Base-by-base conservation (phyloP, 441 rosid species). In the Adansonia rubrostipa region DNA sequence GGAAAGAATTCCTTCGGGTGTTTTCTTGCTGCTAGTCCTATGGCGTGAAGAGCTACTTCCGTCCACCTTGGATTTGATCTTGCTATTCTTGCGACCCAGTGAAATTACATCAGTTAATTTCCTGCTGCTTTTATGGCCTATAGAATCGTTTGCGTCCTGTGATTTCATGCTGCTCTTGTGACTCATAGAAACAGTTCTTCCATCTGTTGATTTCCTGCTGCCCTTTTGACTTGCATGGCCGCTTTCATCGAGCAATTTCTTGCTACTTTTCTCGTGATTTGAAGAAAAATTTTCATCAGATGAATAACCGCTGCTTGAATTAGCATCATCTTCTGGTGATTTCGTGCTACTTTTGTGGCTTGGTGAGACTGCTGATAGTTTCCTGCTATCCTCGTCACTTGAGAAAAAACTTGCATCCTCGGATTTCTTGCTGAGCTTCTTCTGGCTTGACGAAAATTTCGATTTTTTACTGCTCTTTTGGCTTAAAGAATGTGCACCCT, bases 121-220 rank as follows among this genome's bases (percentile, higher is more conserved):
- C 2, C 40, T 72, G 72, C 90, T 86, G 84, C 82, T 79, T 40
- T 61, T 47, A 22, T 45, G 8, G 11, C n/a, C 54, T 7, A 11
- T 7, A 61, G 44, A 47, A 20, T 60, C 53, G n/a, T n/a, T 24
- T 4, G 6, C 80, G 11, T 61, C 79, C 1, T 44, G 65, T 24
- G 86, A 80, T 48, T 75, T 74, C 1, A 24, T 62, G 73, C 90
- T 84, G 85, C 83, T 80, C 40, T 75, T 77, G 71, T 57, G 61
- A 47, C 79, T 75, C 68, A 51, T 57, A 77, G 75, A 80, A 67
- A 8, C 51, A 17, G 36, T 19, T 9, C 63, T 82, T 70, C 53
- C 83, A 17, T 76, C 74, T 19, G 70, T 61, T 6, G 73, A 56
- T 62, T 61, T 50, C 63, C 6, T 77, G 74, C 28, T 77, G 61